Base-by-base conservation (phyloP, 164 flowering plant species). In the Magnolia kwangsiensis region DNA sequence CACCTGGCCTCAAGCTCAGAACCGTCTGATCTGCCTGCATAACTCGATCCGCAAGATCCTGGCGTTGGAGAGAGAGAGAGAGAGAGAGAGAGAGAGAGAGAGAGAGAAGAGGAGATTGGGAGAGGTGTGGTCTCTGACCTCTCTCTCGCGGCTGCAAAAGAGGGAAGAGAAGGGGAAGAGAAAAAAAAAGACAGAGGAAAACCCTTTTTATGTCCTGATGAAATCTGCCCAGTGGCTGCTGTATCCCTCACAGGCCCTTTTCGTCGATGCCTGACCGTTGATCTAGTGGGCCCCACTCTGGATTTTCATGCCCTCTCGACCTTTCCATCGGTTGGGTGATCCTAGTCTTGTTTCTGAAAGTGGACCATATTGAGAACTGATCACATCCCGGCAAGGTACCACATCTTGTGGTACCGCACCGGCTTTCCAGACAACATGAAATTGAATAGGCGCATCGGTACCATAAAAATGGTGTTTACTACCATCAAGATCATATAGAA, bases 21-120 rank as follows among this genome's bases (percentile, higher is more conserved):
- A 85, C 90, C 80, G 97, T 84, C 86, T 89, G 97, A 89, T 95
- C 98, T 89, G 93, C 90, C 86, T 90, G 94, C 98, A 94, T 94
- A 88, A 82, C 92, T 89, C 87, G 64, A 45, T 51, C 55, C 24
- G 19, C 21, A 10, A 37, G 29, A 66, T 51, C 71, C 19, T 66
- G 69, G 72, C 64, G 75, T 37, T 74, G 51, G 78, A 20, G 21
- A n/a, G 18, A 21, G 49, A 10, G 63, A 21, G 20, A 31, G 51
- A 31, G 27, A 24, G 71, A 72, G 16, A 45, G 50, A 29, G 19
- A 24, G 7, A 18, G 31, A 65, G 37, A 24, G 14, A 21, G n/a
- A 23, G 24, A 23, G 45, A 9, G 13, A 55, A 9, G 13, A 55
- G 13, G 61, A 55, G 16, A 16, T 50, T 27, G 61, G 50, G 75